These are phyloP conservation scores for Chlamydomonas sp. DNA, from an alignment of 139 green algal genomes.

Conservation along the genomic window DNA sequence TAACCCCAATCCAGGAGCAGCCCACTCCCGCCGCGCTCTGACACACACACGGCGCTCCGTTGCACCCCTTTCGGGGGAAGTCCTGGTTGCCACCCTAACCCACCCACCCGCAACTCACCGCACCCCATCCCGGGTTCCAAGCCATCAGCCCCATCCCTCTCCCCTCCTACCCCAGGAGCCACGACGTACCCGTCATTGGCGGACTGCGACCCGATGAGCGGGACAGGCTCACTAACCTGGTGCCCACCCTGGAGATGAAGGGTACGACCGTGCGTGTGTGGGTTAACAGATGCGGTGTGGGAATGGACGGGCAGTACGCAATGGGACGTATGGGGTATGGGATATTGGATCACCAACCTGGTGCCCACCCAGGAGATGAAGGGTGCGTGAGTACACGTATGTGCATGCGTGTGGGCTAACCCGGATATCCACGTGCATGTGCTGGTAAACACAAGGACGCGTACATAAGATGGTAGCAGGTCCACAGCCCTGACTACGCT, in stretches of 20 bases:
- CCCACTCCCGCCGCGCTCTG: no score
- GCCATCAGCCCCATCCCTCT: neutral
- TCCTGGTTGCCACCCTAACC: neutral
- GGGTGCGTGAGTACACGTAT: neutral
- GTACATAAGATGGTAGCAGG: no score
- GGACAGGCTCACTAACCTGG: neutral
- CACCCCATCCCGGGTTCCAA: neutral
- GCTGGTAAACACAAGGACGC: no score
- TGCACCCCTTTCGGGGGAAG: neutral
- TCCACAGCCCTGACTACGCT: no score
- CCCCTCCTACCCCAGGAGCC: neutral
- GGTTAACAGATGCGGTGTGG: no score
- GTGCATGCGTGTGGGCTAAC: neutral
- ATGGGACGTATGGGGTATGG: no score
- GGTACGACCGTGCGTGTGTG: neutral
- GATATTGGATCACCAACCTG: neutral
- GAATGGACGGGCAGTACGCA: no score
- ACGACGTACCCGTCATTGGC: neutral
- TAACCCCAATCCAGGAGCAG: no score
- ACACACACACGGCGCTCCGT: no score
- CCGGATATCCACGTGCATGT: no score
- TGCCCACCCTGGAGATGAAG: neutral
- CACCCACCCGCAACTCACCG: no score
- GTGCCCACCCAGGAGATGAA: neutral
- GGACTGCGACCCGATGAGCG: slow-evolving; percentile 1